A percentile compares a stretch with the other conserved stretches of the same genome.
phyloP scores from a whole-genome alignment of 2,329 filamentous ascomycete genomes.

The Talaromyces pinophilus region DNA sequence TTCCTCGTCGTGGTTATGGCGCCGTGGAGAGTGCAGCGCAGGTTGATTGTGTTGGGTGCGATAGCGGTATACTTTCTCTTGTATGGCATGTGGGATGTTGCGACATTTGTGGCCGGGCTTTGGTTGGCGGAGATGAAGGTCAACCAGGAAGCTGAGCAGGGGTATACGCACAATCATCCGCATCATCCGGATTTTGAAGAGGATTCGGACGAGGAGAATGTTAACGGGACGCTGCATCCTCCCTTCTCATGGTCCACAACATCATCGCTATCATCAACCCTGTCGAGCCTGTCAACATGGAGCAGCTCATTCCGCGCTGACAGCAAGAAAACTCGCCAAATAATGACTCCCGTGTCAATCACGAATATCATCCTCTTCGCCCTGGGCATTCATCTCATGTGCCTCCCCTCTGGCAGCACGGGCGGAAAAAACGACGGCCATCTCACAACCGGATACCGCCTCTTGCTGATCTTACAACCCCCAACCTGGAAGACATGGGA shows the following conservation, averaged over 20 bases:
- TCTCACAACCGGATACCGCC: slow-evolving; percentile 14
- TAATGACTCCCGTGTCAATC: not conserved
- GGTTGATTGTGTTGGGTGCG: slow-evolving; percentile 2
- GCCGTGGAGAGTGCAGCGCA: slow-evolving; percentile 1
- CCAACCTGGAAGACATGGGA: slow-evolving; percentile 3
- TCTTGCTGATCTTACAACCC: slow-evolving; percentile 9
- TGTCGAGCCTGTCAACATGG: slow-evolving; percentile 5
- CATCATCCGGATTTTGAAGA: not conserved
- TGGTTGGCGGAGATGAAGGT: slow-evolving; percentile 18
- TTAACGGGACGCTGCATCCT: not conserved
- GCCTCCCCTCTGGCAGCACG: slow-evolving; percentile 5
- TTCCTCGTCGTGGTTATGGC: slow-evolving; percentile 17
- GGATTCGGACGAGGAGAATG: slow-evolving; percentile 8
- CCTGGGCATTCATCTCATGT: slow-evolving; percentile 17
- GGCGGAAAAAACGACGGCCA: slow-evolving; percentile 7
- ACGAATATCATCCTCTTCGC: slow-evolving; percentile 11
- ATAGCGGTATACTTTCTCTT: slow-evolving; percentile 10
- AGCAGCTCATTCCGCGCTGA: slow-evolving; percentile 1
- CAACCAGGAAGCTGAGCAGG: slow-evolving; percentile 10
- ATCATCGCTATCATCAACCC: not conserved
- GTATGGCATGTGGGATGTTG: slow-evolving; percentile 19
- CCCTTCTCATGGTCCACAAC: not conserved
- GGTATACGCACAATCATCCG: not conserved
- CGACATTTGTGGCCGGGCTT: slow-evolving; percentile 17
- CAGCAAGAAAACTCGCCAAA: not conserved